phyloP scores from a whole-genome alignment of 2,329 filamentous ascomycete species.

The Magnaporthiopsis rhizophila region DNA sequence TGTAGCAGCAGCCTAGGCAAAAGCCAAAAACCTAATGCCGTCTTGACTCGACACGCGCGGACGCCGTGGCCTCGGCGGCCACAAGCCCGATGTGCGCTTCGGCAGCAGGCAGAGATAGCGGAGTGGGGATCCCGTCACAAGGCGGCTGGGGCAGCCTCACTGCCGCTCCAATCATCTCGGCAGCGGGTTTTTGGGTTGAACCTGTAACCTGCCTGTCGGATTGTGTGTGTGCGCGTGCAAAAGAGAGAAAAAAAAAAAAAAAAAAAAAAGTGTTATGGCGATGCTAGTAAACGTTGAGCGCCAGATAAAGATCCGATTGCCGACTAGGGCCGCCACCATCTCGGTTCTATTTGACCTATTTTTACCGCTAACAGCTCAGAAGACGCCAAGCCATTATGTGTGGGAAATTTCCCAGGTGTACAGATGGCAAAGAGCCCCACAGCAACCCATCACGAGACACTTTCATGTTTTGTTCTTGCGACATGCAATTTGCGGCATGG shows the following conservation, averaged over 20 bases:
- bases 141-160: not conserved
- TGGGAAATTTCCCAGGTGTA: not conserved
- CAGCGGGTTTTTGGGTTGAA: not conserved
- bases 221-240: too few relatives aligned
- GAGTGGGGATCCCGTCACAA: not conserved
- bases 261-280: too few relatives aligned
- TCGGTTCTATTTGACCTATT: not conserved
- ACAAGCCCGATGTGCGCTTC: slow-evolving; percentile 6
- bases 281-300: not conserved
- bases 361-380: not conserved
- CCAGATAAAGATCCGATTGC: not conserved
- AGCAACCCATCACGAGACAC: not conserved
- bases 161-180: slow-evolving; percentile 6
- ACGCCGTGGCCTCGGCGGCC: slow-evolving; percentile 2
- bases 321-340: not conserved
- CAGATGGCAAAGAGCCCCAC: too few relatives aligned
- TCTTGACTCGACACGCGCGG: not conserved
- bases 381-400: not conserved
- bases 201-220: not conserved
- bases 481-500: not conserved
- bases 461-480: not conserved
- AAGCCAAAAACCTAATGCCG: not conserved
- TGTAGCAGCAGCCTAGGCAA: too few relatives aligned
- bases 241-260: too few relatives aligned
- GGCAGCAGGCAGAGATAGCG: too few relatives aligned